Evolutionary conservation across 2,329 filamentous ascomycete genomes (phyloP).

Genomic region (Exophiala bonariae): DNA sequence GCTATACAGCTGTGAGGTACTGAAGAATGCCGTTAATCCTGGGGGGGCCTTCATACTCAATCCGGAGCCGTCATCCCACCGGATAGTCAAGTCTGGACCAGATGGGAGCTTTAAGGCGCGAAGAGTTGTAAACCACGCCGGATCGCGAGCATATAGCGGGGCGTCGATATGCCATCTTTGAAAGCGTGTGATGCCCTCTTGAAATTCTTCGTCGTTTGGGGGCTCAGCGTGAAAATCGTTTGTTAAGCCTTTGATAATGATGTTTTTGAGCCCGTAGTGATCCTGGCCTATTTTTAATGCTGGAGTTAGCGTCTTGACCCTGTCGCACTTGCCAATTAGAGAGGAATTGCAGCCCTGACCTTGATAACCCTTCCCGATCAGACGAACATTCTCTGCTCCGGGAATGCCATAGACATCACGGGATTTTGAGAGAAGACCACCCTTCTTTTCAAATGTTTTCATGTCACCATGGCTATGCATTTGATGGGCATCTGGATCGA

Average conservation of each 20-base stretch:
- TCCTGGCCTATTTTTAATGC: constrained; percentile 32
- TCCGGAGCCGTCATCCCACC: constrained; percentile 47
- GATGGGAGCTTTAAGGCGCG: constrained; percentile 41
- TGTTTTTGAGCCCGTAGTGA: constrained; percentile 45
- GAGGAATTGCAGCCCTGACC: neutral
- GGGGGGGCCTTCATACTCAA: constrained; percentile 45
- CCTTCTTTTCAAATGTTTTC: constrained; percentile 42
- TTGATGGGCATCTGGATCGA: constrained; percentile 43
- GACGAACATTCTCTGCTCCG: constrained; percentile 44
- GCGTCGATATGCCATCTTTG: constrained; percentile 52
- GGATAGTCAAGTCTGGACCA: constrained; percentile 37
- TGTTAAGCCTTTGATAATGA: constrained; percentile 32
- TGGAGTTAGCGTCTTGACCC: neutral
- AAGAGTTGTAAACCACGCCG: constrained; percentile 45
- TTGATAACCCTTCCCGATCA: constrained; percentile 49
- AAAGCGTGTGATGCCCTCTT: constrained; percentile 44
- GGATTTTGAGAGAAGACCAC: constrained; percentile 39
- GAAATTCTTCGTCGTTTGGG: constrained; percentile 37
- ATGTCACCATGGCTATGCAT: constrained; percentile 46
- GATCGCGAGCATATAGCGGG: constrained; percentile 43
- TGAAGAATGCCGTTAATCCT: constrained; percentile 46
- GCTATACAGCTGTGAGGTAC: constrained; percentile 43
- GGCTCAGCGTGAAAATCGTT: constrained; percentile 41
- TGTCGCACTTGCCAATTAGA: too few species aligned
- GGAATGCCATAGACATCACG: constrained; percentile 41